Evolutionary conservation across 768 basidiomycete species (phyloP), one percentile per base, ranked within the genome.

Genomic region (Lactifluus subvellereus): DNA sequence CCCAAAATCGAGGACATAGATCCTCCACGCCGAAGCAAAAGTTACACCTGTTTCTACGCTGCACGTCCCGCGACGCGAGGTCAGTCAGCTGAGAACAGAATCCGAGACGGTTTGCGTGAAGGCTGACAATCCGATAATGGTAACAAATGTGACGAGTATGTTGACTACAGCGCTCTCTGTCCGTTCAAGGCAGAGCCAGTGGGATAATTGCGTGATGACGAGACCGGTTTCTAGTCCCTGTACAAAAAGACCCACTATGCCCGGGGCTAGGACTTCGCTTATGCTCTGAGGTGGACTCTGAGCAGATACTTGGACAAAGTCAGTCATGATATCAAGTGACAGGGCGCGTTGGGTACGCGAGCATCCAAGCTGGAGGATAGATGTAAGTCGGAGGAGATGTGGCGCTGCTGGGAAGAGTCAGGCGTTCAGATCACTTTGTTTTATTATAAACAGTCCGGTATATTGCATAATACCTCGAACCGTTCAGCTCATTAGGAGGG

Each of bases 221-320:
- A 64, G 49, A 45, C 62, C 62, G 14, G 40, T 55, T 45, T 64
- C 57, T 10, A 64, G 11, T 8, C 62, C 62, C n/a, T 64, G 62
- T 14, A 64, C 11, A 20, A 64, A 64, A 20, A 64, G 47, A 20
- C 62, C 51, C 40, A 64, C 27, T 40, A 64, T 56, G 9, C 58
- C 48, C 14, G 62, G 62, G 35, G 47, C 10, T n/a, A 50, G 9
- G 58, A 55, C 38, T 8, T 64, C 49, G 38, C 16, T 6, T 16
- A 55, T 38, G 32, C 58, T 64, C 37, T 59, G 58, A 9, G 37
- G 6, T 8, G 62, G 16, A 22, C 3, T 7, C 8, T 10, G 45
- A 42, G 37, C 18, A 3, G 48, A 16, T 32, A 42, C 18, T 48
- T 48, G 52, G 20, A 30, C 47, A 22, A 22, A 22, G 47, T 37